These are phyloP conservation scores for Pistacia integerrima DNA, from an alignment of 345 rosid species.

Conservation along the genomic window DNA sequence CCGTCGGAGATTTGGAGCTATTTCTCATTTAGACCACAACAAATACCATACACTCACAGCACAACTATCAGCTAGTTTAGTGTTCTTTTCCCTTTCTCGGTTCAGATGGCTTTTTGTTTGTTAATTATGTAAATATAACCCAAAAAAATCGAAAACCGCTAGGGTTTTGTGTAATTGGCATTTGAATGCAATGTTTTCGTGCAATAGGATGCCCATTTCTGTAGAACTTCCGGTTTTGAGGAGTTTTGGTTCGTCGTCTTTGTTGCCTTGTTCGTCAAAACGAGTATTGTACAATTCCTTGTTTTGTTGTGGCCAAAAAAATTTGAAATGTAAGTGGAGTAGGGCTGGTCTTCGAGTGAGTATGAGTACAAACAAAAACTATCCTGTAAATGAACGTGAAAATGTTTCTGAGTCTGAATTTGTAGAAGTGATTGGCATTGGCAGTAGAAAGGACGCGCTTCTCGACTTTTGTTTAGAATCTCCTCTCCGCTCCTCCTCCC, in stretches of 20 bases:
- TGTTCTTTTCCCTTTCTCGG: no score
- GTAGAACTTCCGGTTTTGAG: slow-evolving; percentile 40
- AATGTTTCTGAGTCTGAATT: slow-evolving; percentile 27
- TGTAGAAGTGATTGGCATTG: slow-evolving; percentile 74
- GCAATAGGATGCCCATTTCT: slow-evolving; percentile 27
- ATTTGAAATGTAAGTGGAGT: slow-evolving; percentile 19
- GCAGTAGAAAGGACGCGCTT: slow-evolving; percentile 77
- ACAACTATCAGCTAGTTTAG: no score
- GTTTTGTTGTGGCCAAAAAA: slow-evolving; percentile 6
- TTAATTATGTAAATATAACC: no score
- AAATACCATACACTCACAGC: no score
- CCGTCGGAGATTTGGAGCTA: no score
- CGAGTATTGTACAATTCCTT: slow-evolving; percentile 13
- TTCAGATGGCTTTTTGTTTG: no score
- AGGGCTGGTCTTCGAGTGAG: slow-evolving; percentile 33
- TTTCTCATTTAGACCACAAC: no score
- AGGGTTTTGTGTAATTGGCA: no score
- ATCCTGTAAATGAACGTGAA: slow-evolving; percentile 13
- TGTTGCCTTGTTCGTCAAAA: slow-evolving; percentile 15
- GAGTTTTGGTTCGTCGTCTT: slow-evolving; percentile 28
- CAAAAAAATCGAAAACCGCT: no score
- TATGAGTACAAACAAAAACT: slow-evolving; percentile 30
- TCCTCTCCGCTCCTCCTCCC: slow-evolving; percentile 46
- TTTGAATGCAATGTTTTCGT: not conserved
- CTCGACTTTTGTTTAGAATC: slow-evolving; percentile 77